Evolutionary conservation across 768 basidiomycete genomes (phyloP), one percentile per base, ranked within the genome.

Genomic region (Suillus ampliporus): DNA sequence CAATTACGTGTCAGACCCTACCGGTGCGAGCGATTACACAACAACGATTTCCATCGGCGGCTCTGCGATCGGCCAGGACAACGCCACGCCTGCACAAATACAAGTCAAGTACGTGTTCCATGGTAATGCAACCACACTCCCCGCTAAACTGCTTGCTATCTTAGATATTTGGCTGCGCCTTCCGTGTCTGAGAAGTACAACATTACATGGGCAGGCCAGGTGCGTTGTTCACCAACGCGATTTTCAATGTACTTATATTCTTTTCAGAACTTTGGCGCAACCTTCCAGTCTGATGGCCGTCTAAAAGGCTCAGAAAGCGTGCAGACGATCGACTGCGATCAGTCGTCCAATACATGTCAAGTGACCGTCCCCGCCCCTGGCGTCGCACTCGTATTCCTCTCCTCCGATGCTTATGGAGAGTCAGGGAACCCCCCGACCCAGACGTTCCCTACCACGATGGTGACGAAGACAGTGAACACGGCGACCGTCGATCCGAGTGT

Each of bases 131-230:
- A 37, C 10, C 1, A 37, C 23, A 11, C 15, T 15, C 4, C 11
- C 17, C 38, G 41, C 60, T 64, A 9, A 40, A 37, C 5, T 5
- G n/a, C 23, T 37, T 5, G 19, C 8, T 6, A n/a, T 47, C 37
- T 17, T 48, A 74, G 76, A 66, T 80, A 75, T 57, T 67, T 79
- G 23, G 58, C 47, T 5, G 80, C 83, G 8, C 68, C 77, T 2
- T 74, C 73, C 5, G 79, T 82, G 1, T 67, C 77, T 0, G 78
- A 80, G 67, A 80, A 83, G 65, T 71, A 70, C 61, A 78, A 82
- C 64, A 81, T 84, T 67, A 81, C 79, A 6, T 85, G 83, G 83
- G 83, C 80, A 0, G 79, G 78, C 14, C 83, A 84, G 73, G 80
- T 81, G 50, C 19, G n/a, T 61, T 5, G 26, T 17, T 47, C 28